Evolutionary conservation across 2,329 filamentous ascomycete genomes (phyloP).

Genomic region (Knufia fluminis): DNA sequence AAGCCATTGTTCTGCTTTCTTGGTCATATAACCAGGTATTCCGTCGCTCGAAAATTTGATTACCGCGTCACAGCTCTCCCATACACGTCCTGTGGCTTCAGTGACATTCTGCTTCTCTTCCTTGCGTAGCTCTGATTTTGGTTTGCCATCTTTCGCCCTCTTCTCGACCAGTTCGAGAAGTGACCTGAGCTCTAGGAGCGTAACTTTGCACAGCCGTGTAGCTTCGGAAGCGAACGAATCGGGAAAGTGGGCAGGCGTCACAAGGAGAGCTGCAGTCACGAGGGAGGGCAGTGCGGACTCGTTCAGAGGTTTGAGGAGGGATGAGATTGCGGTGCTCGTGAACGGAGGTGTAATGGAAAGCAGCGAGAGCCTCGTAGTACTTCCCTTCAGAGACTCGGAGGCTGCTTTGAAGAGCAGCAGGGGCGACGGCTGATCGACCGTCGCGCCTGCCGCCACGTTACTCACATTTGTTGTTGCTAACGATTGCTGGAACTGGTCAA

Average conservation of each 20-base stretch:
- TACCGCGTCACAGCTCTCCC: constrained; percentile 72
- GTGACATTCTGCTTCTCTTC: constrained; percentile 46
- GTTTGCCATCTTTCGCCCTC: constrained; percentile 25
- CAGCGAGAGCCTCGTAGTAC: constrained; percentile 79
- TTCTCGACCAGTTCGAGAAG: constrained; percentile 52
- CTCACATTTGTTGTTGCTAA: constrained; percentile 24
- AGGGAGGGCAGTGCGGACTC: constrained; percentile 65
- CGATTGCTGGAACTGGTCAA: constrained; percentile 32
- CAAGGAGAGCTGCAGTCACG: constrained; percentile 60
- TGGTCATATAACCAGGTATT: constrained; percentile 59
- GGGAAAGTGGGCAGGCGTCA: constrained; percentile 54
- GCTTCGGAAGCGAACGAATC: constrained; percentile 55
- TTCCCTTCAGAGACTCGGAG: constrained; percentile 64
- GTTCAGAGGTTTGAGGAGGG: constrained; percentile 63
- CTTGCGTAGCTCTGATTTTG: constrained; percentile 23
- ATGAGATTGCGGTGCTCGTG: constrained; percentile 63
- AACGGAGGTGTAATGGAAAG: constrained; percentile 81
- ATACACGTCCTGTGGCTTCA: constrained; percentile 65
- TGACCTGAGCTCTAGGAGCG: constrained; percentile 53
- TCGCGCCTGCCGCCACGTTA: constrained; percentile 2
- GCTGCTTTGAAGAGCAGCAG: constrained; percentile 64
- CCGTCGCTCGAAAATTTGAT: constrained; percentile 56
- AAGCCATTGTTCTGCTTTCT: constrained; percentile 63
- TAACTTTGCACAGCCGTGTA: constrained; percentile 47
- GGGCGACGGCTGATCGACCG: constrained; percentile 27